Conservation (phyloP, 1,139 yeast species). For the Taphrina communis region DNA sequence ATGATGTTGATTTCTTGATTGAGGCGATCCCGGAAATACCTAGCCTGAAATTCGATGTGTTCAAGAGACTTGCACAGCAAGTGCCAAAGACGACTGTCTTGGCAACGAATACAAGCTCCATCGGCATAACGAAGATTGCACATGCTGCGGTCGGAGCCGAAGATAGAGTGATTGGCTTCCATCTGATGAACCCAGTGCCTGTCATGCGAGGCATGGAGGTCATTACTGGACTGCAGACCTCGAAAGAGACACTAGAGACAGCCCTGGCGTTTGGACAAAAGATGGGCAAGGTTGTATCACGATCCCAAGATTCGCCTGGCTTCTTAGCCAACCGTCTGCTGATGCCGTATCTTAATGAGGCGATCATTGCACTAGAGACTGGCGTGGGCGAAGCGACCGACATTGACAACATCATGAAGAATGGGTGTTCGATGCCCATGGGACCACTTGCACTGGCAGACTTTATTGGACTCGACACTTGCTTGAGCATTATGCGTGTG, state of each 20-base stretch:
- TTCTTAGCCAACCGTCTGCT: constrained; percentile 56
- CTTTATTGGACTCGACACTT: constrained; percentile 57
- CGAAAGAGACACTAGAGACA: constrained; percentile 51
- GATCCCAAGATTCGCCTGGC: constrained; percentile 55
- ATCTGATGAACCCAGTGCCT: constrained; percentile 59
- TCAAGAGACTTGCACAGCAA: constrained; percentile 51
- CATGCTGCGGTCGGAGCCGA: constrained; percentile 55
- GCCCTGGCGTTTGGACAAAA: constrained; percentile 51
- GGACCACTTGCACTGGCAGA: constrained; percentile 57
- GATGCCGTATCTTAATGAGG: constrained; percentile 57
- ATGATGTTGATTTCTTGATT: constrained; percentile 53
- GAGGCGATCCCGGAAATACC: constrained; percentile 58
- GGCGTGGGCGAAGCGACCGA: constrained; percentile 55
- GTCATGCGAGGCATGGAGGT: constrained; percentile 58
- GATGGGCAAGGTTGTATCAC: constrained; percentile 54
- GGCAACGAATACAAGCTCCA: constrained; percentile 57
- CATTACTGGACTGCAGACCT: constrained; percentile 55
- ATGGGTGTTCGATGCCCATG: constrained; percentile 59
- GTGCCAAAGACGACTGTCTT: constrained; percentile 51
- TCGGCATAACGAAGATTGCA: constrained; percentile 56
- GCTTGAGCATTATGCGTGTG: constrained; percentile 56
- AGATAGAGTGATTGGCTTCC: constrained; percentile 55
- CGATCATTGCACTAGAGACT: constrained; percentile 55
- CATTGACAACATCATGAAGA: constrained; percentile 56
- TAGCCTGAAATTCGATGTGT: constrained; percentile 52